A percentile compares a stretch with the other conserved stretches of the same genome.
phyloP scores from a whole-genome alignment of 2,329 filamentous ascomycete species.

The Cladophialophora psammophila region DNA sequence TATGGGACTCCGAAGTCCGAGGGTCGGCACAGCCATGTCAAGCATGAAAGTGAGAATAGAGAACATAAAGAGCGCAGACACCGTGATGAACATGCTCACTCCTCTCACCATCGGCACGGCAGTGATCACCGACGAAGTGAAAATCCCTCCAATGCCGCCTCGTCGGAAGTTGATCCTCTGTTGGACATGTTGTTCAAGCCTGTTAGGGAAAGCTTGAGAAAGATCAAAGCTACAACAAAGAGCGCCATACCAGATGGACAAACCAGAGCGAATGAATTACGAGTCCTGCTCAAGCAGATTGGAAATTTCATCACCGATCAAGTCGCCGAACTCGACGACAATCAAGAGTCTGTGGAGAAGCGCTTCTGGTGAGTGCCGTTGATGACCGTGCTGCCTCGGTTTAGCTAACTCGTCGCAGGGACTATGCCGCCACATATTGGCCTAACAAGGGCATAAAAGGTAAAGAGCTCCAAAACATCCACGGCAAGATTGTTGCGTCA shows the following conservation, averaged over 20 bases:
- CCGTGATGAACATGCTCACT: slow-evolving; percentile 38
- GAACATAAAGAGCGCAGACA: slow-evolving; percentile 42
- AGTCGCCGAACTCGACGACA: slow-evolving; percentile 48
- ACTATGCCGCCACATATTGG: slow-evolving; percentile 56
- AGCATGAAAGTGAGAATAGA: slow-evolving; percentile 39
- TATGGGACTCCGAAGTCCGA: slow-evolving; percentile 53
- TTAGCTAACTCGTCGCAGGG: slow-evolving; percentile 47
- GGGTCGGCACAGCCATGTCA: slow-evolving; percentile 47
- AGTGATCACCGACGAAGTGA: slow-evolving; percentile 41
- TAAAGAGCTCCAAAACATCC: slow-evolving; percentile 39
- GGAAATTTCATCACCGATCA: slow-evolving; percentile 54
- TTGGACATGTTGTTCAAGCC: slow-evolving; percentile 56
- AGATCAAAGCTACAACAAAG: slow-evolving; percentile 55
- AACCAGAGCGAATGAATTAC: slow-evolving; percentile 53
- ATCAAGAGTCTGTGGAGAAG: slow-evolving; percentile 51
- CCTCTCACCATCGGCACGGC: slow-evolving; percentile 40
- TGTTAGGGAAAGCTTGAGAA: slow-evolving; percentile 52
- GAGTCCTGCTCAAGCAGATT: slow-evolving; percentile 53
- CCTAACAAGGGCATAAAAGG: slow-evolving; percentile 52
- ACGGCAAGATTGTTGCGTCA: slow-evolving; percentile 41
- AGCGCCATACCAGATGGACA: slow-evolving; percentile 54
- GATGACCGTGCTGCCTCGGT: slow-evolving; percentile 10
- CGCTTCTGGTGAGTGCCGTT: slow-evolving; percentile 52
- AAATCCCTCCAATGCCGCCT: slow-evolving; percentile 48
- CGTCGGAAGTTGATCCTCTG: slow-evolving; percentile 51